These are phyloP conservation scores for Apostasia ramifera DNA, from an alignment of 106 monocot genomes.

Conservation along the genomic window DNA sequence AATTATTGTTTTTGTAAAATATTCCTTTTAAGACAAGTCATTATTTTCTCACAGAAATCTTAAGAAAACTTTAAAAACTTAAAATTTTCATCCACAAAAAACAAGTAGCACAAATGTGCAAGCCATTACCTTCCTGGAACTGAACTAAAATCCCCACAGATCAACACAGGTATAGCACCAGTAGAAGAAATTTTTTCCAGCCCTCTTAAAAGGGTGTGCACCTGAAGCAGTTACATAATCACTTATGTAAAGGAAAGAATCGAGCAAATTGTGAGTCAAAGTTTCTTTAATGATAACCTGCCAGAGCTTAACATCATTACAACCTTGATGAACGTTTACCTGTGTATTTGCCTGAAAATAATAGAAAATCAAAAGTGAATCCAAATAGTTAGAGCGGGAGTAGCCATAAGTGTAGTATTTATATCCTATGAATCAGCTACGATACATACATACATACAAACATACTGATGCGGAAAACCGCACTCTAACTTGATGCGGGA, in stretches of 20 bases:
- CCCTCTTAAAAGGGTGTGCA: conserved; percentile 92
- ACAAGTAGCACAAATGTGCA: background rate
- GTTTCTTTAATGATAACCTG: conserved; percentile 39
- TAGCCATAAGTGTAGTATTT: too few species aligned
- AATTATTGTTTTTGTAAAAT: too few species aligned
- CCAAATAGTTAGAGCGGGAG: too few species aligned
- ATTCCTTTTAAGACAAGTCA: too few species aligned
- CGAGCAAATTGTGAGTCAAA: background rate
- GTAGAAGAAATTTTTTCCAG: conserved; percentile 90
- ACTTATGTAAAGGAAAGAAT: background rate
- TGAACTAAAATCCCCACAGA: conserved; percentile 97
- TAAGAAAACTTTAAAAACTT: background rate
- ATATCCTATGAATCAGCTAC: too few species aligned
- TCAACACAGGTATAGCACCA: conserved; percentile 93
- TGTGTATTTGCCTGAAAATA: conserved; percentile 54
- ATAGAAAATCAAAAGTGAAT: background rate
- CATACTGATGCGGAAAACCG: too few species aligned
- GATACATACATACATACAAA: too few species aligned
- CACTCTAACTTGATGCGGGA: too few species aligned
- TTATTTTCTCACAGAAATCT: too few species aligned
- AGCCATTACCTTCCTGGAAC: conserved; percentile 67
- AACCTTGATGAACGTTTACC: conserved; percentile 45
- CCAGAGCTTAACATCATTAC: conserved; percentile 85
- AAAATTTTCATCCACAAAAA: background rate
- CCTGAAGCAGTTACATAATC: conserved; percentile 28